These are phyloP conservation scores for Cytospora piceae DNA, from an alignment of 2,329 filamentous ascomycete genomes.

Conservation along the genomic window DNA sequence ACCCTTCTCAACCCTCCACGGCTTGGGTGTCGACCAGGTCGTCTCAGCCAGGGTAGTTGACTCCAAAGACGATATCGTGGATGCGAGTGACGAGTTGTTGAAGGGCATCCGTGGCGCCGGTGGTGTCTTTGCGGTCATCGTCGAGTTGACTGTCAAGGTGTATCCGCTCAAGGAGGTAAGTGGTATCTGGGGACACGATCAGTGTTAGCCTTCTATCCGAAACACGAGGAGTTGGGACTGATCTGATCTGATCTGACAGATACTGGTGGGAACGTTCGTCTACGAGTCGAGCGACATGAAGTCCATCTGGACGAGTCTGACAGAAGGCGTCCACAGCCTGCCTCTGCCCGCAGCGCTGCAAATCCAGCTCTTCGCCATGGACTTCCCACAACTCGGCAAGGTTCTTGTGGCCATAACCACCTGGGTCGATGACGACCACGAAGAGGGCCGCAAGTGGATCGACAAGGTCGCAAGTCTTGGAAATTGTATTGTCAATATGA, in stretches of 20 bases:
- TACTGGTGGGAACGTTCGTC: conserved; percentile 10
- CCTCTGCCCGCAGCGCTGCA: conserved; percentile 8
- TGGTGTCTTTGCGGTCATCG: conserved; percentile 36
- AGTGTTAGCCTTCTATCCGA: background rate
- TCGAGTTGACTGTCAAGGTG: conserved; percentile 36
- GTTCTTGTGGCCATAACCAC: conserved; percentile 33
- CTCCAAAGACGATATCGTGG: conserved; percentile 35
- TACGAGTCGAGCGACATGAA: conserved; percentile 19
- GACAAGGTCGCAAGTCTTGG: conserved; percentile 38
- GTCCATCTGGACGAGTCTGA: conserved; percentile 7
- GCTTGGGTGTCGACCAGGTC: conserved; percentile 45
- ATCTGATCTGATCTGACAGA: background rate
- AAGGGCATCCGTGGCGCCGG: conserved; percentile 38
- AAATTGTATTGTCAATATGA: conserved; percentile 20
- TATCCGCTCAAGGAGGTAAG: conserved; percentile 28
- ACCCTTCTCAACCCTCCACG: conserved; percentile 35
- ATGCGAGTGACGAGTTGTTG: conserved; percentile 37
- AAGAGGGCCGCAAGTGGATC: conserved; percentile 37
- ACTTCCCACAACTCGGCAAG: conserved; percentile 18
- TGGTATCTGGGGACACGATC: background rate
- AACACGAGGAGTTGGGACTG: background rate
- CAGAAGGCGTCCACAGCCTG: background rate
- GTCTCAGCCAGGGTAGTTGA: conserved; percentile 38
- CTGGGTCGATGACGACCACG: conserved; percentile 41
- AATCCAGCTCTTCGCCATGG: conserved; percentile 9